Evolutionary conservation across 441 rosid genomes (phyloP).

Genomic region (Geranium incanum): DNA sequence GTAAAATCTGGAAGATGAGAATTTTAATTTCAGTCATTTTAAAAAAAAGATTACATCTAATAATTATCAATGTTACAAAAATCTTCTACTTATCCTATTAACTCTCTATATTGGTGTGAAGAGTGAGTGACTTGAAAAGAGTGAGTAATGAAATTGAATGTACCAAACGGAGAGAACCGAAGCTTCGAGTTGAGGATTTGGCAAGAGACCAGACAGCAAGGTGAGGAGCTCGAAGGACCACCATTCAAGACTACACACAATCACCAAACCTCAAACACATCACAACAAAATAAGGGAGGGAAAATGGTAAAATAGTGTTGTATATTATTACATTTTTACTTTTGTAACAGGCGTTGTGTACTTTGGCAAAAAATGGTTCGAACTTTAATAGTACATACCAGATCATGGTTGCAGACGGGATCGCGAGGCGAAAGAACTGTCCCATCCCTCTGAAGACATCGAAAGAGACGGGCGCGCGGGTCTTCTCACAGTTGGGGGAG

Average conservation of each 20-base stretch:
- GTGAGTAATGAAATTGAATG: slow-evolving; percentile 12
- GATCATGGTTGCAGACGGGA: slow-evolving; percentile 78
- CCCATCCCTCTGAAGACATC: slow-evolving; percentile 44
- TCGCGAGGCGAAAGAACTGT: slow-evolving; percentile 61
- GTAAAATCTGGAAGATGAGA: too few species aligned
- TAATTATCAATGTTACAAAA: too few species aligned
- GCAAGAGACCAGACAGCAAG: slow-evolving; percentile 63
- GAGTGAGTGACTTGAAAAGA: too few species aligned
- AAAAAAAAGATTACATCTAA: too few species aligned
- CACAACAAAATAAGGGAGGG: not conserved
- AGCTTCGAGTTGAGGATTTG: slow-evolving; percentile 74
- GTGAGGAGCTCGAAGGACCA: slow-evolving; percentile 67
- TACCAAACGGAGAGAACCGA: slow-evolving; percentile 75
- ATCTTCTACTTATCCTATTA: too few species aligned
- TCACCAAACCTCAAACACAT: not conserved
- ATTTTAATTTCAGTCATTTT: too few species aligned
- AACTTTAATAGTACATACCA: too few species aligned
- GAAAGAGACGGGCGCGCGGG: slow-evolving; percentile 39
- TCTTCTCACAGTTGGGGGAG: slow-evolving; percentile 44
- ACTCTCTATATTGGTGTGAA: too few species aligned
- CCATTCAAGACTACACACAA: slow-evolving; percentile 61
- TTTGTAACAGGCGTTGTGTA: too few species aligned
- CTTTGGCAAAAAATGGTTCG: too few species aligned
- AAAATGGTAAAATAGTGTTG: too few species aligned
- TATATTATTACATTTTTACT: too few species aligned